Percentiles rank a stretch among this genome's conserved stretches.
phyloP scores from a whole-genome alignment of 2,329 filamentous ascomycete genomes.

The Penicillium freii region DNA sequence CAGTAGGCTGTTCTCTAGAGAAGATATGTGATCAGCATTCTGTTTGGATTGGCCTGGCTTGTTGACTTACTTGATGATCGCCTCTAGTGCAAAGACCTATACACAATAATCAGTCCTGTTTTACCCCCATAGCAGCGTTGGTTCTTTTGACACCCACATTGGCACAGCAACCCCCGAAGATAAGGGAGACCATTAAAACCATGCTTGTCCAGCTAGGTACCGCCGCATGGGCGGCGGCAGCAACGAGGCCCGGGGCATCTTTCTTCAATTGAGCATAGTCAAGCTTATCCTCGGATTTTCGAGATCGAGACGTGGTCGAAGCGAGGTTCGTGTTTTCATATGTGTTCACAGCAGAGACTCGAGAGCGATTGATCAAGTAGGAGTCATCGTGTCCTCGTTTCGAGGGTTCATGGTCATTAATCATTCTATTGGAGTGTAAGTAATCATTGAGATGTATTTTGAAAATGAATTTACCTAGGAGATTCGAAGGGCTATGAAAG shows the following conservation, averaged over 20 bases:
- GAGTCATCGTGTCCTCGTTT: conserved; percentile 9
- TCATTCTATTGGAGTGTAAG: conserved; percentile 10
- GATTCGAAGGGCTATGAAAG: neutral
- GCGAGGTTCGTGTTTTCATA: neutral
- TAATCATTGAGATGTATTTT: neutral
- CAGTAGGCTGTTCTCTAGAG: conserved; percentile 74
- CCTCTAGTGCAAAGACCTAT: conserved; percentile 92
- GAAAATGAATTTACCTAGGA: neutral
- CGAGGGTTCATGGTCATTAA: conserved; percentile 15
- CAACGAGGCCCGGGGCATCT: conserved; percentile 20
- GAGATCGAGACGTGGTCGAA: neutral
- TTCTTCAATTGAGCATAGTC: conserved; percentile 8
- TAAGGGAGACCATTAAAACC: conserved; percentile 71
- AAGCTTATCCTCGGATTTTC: neutral
- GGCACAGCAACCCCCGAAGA: conserved; percentile 93
- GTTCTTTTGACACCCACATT: conserved; percentile 61
- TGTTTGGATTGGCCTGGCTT: neutral
- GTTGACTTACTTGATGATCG: conserved; percentile 78
- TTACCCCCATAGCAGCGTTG: conserved; percentile 4
- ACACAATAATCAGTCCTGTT: conserved; percentile 19
- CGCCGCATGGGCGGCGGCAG: conserved; percentile 33
- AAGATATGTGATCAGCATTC: conserved; percentile 11
- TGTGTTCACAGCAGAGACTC: neutral
- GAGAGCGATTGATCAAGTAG: conserved; percentile 3
- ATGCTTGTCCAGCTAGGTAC: conserved; percentile 63